Evolutionary conservation across 768 basidiomycete genomes (phyloP).

Genomic region (Suillus placidus): DNA sequence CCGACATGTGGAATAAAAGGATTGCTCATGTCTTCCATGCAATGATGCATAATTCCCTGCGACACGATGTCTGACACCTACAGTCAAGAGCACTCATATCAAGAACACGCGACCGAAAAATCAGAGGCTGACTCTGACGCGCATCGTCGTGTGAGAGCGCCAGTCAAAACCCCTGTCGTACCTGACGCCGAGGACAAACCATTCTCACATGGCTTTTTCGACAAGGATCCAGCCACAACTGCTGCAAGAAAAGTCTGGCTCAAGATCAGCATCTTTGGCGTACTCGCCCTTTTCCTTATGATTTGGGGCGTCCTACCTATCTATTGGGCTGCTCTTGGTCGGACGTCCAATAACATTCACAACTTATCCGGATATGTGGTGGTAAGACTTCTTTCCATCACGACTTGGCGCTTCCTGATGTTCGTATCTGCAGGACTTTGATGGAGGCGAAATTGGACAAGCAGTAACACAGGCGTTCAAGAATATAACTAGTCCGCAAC

Average conservation of each 20-base stretch:
- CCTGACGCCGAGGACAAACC: conserved; percentile 16
- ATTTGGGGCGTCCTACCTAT: conserved; percentile 57
- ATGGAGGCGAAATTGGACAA: conserved; percentile 55
- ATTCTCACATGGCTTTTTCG: conserved; percentile 34
- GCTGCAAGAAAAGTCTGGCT: conserved; percentile 43
- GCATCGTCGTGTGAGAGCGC: neutral
- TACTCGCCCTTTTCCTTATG: conserved; percentile 41
- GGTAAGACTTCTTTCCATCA: conserved; percentile 36
- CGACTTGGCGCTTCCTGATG: neutral
- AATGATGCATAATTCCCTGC: neutral
- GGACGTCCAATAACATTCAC: conserved; percentile 37
- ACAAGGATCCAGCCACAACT: conserved; percentile 31
- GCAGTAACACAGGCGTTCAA: conserved; percentile 44
- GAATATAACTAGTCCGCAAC: conserved; percentile 28
- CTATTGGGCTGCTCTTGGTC: conserved; percentile 63
- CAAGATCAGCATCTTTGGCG: conserved; percentile 40
- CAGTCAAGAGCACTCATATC: neutral
- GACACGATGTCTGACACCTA: neutral
- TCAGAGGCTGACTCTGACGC: neutral
- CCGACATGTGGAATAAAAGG: neutral
- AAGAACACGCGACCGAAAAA: neutral
- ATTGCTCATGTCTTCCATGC: fast-evolving
- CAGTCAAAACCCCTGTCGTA: conserved; percentile 14
- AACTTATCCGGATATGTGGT: conserved; percentile 60
- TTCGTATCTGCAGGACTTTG: conserved; percentile 52